Base-by-base conservation (phyloP, 768 basidiomycete genomes). In the Psilocybe cubensis region DNA sequence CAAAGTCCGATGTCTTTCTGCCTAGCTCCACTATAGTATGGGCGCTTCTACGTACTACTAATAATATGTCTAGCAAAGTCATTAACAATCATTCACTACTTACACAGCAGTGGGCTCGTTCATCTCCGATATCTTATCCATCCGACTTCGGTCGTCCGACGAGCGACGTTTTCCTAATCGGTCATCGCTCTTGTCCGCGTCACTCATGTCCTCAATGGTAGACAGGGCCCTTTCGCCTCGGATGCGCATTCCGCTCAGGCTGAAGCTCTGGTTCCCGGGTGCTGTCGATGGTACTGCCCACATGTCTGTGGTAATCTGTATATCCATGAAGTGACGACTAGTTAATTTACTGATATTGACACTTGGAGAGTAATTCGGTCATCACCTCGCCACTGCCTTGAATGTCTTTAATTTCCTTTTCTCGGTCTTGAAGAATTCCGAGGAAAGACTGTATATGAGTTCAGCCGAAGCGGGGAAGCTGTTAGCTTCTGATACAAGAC, bases 211-310 rank as follows among this genome's bases (percentile, higher is more conserved):
- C n/a, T 57, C 62, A n/a, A 20, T 27, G 10, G 28, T 38, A 18
- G 42, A 23, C 2, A 48, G 43, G 8, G 48, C 52, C 20, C 35
- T 55, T 20, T 64, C 67, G 35, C 65, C 64, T 53, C 42, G 43
- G 12, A 68, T 59, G 24, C 61, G 63, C 14, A 66, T 61, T 44
- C 35, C 35, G n/a, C 35, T 38, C 5, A 68, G 63, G 52, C 62
- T 64, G 55, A 69, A 61, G 44, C 55, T 67, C 17, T 59, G 42
- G 18, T 57, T 29, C 18, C 45, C 38, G 52, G 24, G 48, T 21
- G 40, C 56, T 44, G 45, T 33, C 17, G 33, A 29, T 40, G 33
- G 25, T 24, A n/a, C 47, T 27, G 50, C 52, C 57, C 53, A 54
- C 28, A 53, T 51, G 28, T 52, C 54, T 14, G 12, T 27, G 18